Evolutionary conservation across 805 yeast species (phyloP), one percentile per base, ranked within the genome.

Genomic region (Metschnikowia colocasiae): DNA sequence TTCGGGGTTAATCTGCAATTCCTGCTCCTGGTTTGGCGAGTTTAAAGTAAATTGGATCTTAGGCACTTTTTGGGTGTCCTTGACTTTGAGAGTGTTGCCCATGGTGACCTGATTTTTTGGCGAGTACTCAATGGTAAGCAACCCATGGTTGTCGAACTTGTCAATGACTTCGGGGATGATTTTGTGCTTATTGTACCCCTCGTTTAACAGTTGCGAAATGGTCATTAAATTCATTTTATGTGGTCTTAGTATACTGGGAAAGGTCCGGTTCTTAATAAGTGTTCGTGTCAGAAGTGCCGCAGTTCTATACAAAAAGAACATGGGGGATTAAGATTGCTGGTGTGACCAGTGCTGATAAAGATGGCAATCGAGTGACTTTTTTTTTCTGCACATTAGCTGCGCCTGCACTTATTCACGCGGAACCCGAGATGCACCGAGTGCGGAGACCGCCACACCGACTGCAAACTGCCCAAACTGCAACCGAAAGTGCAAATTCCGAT

Each of bases 71-170:
- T 86, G 95, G 23, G 96, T 82, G 39, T 82, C 85, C 3, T 69
- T 74, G 6, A 80, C 83, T 35, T 72, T 63, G 46, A 91, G 70
- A 2, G 82, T 76, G 67, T 90, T 88, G 16, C 97, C 97, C 73
- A 87, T 68, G 0, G 90, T 78, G 29, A 88, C 96, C 47, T 80
- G 86, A 50, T 67, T 67, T n/a, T 80, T 81, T 6, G 56, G 57
- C 32, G 53, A 57, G 63, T 83, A 87, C 38, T 81, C 78, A 51
- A 83, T 82, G 48, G 85, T 78, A 47, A 87, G 68, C 49, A 85
- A 68, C 2, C 82, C 83, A 50, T 76, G 78, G 32, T 81, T 65
- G 23, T 62, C 68, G 49, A 72, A 73, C 49, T 73, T 64, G 49
- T 77, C 79, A 46, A 77, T 70, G 8, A 78, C 81, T 4, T 77